Conservation (phyloP, 176 grass and related monocot species). For the Cymbopogon citratus region DNA sequence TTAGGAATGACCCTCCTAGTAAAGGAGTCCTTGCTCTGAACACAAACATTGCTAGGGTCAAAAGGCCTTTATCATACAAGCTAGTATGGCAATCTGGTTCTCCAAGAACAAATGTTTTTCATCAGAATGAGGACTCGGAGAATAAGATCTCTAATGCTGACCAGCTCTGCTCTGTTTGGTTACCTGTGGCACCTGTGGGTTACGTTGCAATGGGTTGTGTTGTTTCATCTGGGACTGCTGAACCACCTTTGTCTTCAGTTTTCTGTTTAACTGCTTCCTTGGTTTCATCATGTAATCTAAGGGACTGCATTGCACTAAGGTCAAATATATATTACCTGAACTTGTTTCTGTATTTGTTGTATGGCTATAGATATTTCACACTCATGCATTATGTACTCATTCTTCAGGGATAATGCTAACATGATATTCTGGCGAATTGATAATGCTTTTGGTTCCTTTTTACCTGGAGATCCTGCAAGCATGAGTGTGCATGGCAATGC, state of each 20-base stretch:
- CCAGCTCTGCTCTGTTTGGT: constrained; percentile 73
- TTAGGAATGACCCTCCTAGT: constrained; percentile 82
- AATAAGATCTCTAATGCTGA: constrained; percentile 20
- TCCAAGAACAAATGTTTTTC: constrained; percentile 31
- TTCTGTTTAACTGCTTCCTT: constrained; percentile 74
- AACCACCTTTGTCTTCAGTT: constrained; percentile 76
- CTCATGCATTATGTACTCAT: constrained; percentile 24
- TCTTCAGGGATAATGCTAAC: constrained; percentile 48
- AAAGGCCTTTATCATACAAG: constrained; percentile 88
- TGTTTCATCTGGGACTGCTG: constrained; percentile 70
- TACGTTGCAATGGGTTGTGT: constrained; percentile 90
- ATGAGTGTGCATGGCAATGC: constrained; percentile 54
- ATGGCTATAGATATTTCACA: constrained; percentile 24
- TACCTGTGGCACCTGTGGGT: constrained; percentile 76
- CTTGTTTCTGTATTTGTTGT: constrained; percentile 16
- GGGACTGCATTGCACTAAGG: constrained; percentile 77
- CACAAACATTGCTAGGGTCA: constrained; percentile 83
- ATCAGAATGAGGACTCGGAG: constrained; percentile 18
- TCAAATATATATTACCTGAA: constrained; percentile 32
- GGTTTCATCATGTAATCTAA: constrained; percentile 66
- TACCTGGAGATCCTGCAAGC: constrained; percentile 55
- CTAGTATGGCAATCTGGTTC: constrained; percentile 61
- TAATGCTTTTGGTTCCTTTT: constrained; percentile 91
- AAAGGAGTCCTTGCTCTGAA: constrained; percentile 96
- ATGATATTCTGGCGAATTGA: constrained; percentile 79